Evolutionary conservation across 768 basidiomycete species (phyloP).

Genomic region (Termitomyces eurrhizus): DNA sequence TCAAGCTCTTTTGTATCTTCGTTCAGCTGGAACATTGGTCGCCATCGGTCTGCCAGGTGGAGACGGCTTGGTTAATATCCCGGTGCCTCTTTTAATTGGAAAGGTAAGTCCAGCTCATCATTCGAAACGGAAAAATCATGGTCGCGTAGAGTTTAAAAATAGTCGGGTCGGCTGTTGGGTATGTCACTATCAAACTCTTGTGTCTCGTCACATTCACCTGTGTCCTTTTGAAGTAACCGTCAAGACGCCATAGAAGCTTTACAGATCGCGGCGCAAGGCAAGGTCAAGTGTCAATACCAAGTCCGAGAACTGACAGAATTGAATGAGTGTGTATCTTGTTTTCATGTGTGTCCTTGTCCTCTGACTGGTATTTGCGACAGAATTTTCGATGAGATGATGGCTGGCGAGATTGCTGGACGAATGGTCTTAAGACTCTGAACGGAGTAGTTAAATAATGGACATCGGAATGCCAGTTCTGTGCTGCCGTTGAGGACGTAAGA

Average conservation of each 20-base stretch:
- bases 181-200: slow-evolving; percentile 3
- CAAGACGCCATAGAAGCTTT: slow-evolving; percentile 81
- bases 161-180: slow-evolving; percentile 38
- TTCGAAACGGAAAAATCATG: slow-evolving; percentile 3
- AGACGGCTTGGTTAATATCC: slow-evolving; percentile 44
- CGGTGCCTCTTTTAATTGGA: slow-evolving; percentile 38
- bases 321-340: slow-evolving; percentile 36
- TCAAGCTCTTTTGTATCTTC: slow-evolving; percentile 67
- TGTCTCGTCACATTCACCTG: slow-evolving; percentile 3
- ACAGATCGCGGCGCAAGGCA: slow-evolving; percentile 63
- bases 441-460: background rate
- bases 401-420: slow-evolving; percentile 29
- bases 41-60: slow-evolving; percentile 61
- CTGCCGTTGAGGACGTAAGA: background rate
- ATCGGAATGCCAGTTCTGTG: background rate
- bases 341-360: background rate
- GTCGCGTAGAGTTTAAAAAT: slow-evolving; percentile 36
- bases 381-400: slow-evolving; percentile 24
- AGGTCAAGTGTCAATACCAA: slow-evolving; percentile 56
- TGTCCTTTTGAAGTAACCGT: slow-evolving; percentile 44
- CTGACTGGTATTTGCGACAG: slow-evolving; percentile 10
- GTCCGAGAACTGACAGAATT: slow-evolving; percentile 46
- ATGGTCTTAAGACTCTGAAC: slow-evolving; percentile 20
- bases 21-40: slow-evolving; percentile 64
- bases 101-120: slow-evolving; percentile 23